Base-by-base conservation (phyloP, 371 early-diverging fungal species). In the Aphelidium insulamus region DNA sequence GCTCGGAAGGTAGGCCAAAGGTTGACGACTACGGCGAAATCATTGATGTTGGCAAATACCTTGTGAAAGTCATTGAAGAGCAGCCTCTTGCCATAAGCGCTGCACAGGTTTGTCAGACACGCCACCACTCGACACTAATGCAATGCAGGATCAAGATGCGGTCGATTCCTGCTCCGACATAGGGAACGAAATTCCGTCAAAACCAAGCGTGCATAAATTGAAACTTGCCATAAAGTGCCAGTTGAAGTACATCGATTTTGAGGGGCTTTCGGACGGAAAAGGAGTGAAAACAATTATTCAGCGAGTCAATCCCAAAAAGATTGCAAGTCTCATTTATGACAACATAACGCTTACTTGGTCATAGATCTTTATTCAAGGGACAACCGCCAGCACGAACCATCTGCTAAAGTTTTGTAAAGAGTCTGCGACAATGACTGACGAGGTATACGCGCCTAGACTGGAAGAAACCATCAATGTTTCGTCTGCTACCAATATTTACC, bases 21-120 rank as follows among this genome's bases (percentile, higher is more conserved):
- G 69, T 78, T 36, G 92, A 90, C 40, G 91, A 90, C 39, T 94
- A 91, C 59, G 92, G 94, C 34, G 92, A 94, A 50, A 65, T 75
- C 4, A 75, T 87, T 46, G 75, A 79, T 43, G 52, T 66, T 2
- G 72, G 74, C 22, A 63, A 69, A 34, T 80, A 69, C 39, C n/a
- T n/a, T n/a, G n/a, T n/a, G n/a, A n/a, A n/a, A n/a, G n/a, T n/a
- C n/a, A n/a, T n/a, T n/a, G n/a, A n/a, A n/a, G n/a, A n/a, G n/a
- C n/a, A n/a, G n/a, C n/a, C n/a, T n/a, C n/a, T n/a, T n/a, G n/a
- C n/a, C n/a, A n/a, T n/a, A n/a, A n/a, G n/a, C n/a, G n/a, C n/a
- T n/a, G n/a, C n/a, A n/a, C n/a, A n/a, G n/a, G n/a, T n/a, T n/a
- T n/a, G n/a, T n/a, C n/a, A n/a, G n/a, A n/a, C n/a, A n/a, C n/a